Evolutionary conservation across 345 rosid species (phyloP), one percentile per base, ranked within the genome.

Genomic region (Gossypium australe): DNA sequence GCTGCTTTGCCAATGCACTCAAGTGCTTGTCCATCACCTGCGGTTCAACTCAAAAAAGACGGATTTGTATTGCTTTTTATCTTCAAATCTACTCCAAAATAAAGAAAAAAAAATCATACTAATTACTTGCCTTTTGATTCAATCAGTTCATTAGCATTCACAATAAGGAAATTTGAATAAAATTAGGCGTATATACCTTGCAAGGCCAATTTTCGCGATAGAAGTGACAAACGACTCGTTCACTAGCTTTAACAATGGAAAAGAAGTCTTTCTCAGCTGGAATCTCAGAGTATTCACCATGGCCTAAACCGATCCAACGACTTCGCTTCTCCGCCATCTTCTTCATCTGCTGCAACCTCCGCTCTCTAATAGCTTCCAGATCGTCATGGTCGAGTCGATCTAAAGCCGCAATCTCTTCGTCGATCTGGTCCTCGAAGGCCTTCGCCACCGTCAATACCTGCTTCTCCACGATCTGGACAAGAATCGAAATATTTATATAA

Each of bases 191-290:
- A 34, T 34, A 34, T 80, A 85, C 99, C 90, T 95, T 93, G 85
- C 99, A 93, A 34, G 97, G 99, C 98, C 98, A 95, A 78, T 95
- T 95, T 55, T 93, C 97, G 75, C 98, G 97, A 80, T 91, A 91
- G 80, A 93, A 95, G 72, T 95, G 99, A 81, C 98, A 93, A 45
- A 91, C 97, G 64, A 93, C 98, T 60, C 99, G 97, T 52, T 93
- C 97, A 74, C 97, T 95, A 48, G 94, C 94, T 73, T 93, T 95
- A 29, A 93, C 99, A 48, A 76, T 77, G 41, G 94, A 70, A 85
- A 95, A 91, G 85, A 95, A 91, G 48, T 95, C 98, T 75, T 93
- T 93, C 86, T 95, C 99, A 8, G 79, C 78, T 14, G 81, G 87
- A 69, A 95, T 95, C 83, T 93, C 98, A 4, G 97, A 53, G 84